Base-by-base conservation (phyloP, 441 rosid genomes). In the Hura crepitans region DNA sequence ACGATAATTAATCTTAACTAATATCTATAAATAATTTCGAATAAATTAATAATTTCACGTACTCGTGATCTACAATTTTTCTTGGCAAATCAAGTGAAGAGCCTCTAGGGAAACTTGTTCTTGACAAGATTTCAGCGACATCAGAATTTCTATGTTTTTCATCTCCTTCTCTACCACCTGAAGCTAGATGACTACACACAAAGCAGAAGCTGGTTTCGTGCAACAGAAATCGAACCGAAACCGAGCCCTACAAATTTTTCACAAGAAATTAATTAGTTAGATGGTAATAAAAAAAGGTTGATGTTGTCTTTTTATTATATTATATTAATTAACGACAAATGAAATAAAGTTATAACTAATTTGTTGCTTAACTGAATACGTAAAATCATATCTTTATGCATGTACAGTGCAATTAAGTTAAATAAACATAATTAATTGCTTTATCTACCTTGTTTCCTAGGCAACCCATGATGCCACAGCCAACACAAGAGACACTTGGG, bases 191-290 rank as follows among this genome's bases (percentile, higher is more conserved):
- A 71, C 86, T 68, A 67, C 99, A 93, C 20, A 91, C 86, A 73
- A 96, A 91, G 90, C 99, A 96, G 82, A 93, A 88, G 83, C 89
- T 88, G 22, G 98, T 91, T 76, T 87, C 90, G 23, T 87, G 85
- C 63, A 96, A 62, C 30, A 49, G 75, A 75, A 96, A 92, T 64
- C 97, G 76, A 71, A 91, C 85, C 7, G 99, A 86, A 27, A 93
- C 97, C 0, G 98, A 84, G 27, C 98, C 99, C 97, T 96, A 80
- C 77, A 71, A 43, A 6, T 37, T 33, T 31, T 11, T 28, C 17
- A 3, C 7, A 9, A 10, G 6, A 59, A 9, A 2, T 42, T 42
- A 42, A 3, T n/a, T n/a, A n/a, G n/a, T n/a, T n/a, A n/a, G n/a
- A n/a, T n/a, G n/a, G n/a, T n/a, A n/a, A n/a, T n/a, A n/a, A n/a